Base-by-base conservation (phyloP, 2,329 filamentous ascomycete genomes). In the Neopestalotiopsis clavispora region DNA sequence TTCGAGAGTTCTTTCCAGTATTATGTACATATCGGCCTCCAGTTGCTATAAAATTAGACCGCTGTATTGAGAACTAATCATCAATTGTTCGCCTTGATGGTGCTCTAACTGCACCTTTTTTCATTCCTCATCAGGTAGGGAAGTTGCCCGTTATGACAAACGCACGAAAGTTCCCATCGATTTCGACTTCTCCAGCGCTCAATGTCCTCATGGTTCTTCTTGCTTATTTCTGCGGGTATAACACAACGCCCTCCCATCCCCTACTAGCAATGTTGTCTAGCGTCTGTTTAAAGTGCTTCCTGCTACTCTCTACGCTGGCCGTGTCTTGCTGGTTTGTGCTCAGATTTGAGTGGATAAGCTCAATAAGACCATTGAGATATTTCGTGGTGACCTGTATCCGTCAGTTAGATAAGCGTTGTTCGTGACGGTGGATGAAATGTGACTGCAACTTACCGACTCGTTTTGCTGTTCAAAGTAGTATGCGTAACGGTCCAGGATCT, bases 391-490 rank as follows among this genome's bases (percentile, higher is more conserved):
- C 87, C 87, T 89, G 69, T 20, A 23, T 38, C 10, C 34, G 4
- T 1, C n/a, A 20, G 2, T 52, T 20, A 52, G 45, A 52, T 6
- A 3, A 4, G 1, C 17, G n/a, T 52, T 10, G 1, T 9, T 52
- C 6, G 10, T 7, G 14, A 23, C 9, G 6, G 23, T 28, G 40
- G 6, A 52, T 9, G 45, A 12, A 34, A 9, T 7, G 52, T 32
- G 14, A 14, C 12, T 57, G 34, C 6, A 2, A 77, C 86, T 77
- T 79, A 89, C 96, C 73, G 95, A 95, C 83, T 99, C 96, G 81
- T 99, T 99, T 79, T 97, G 94, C 80, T 99, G 95, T 81, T 99
- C 96, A 83, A 98, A 99, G 84, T 98, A 99, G 81, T 99, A 99
- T 66, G 98, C 95, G 79, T 99, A 99, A 80, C 96, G 91, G 80